Conservation (phyloP, 495 filamentous ascomycete genomes). For the Penicillium macrosclerotiorum region DNA sequence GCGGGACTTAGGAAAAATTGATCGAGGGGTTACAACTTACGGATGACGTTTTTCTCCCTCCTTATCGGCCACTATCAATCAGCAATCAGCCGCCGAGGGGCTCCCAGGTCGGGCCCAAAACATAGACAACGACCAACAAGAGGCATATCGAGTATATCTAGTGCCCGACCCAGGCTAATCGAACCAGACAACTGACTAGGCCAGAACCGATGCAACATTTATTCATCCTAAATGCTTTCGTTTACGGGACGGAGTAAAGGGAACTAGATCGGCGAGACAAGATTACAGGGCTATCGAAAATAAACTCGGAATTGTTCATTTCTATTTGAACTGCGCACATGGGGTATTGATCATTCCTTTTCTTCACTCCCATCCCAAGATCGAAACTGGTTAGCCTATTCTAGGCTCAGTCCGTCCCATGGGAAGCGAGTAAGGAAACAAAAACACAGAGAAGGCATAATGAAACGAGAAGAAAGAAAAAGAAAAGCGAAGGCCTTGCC, state of each 20-base stretch:
- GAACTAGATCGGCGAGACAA: too few relatives aligned
- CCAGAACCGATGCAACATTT: too few relatives aligned
- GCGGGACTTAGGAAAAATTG: constrained; percentile 22
- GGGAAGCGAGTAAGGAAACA: constrained; percentile 5
- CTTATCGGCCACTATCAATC: too few relatives aligned
- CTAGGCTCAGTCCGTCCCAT: background rate
- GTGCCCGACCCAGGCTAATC: too few relatives aligned
- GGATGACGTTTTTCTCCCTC: constrained; percentile 8
- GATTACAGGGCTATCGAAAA: background rate
- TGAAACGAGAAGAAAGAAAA: constrained; percentile 18
- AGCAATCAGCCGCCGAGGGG: too few relatives aligned
- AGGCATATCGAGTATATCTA: too few relatives aligned
- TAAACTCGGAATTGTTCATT: constrained; percentile 14
- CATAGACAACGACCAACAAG: too few relatives aligned
- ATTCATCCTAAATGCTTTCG: too few relatives aligned
- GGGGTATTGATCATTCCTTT: constrained; percentile 28
- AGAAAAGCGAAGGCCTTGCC: constrained; percentile 19
- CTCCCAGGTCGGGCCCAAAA: too few relatives aligned
- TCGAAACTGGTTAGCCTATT: constrained; percentile 4
- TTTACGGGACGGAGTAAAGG: too few relatives aligned
- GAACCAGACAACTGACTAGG: too few relatives aligned
- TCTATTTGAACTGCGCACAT: constrained; percentile 26
- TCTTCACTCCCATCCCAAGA: constrained; percentile 5
- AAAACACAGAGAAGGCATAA: constrained; percentile 25
- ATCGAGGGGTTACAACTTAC: constrained; percentile 1